Base-by-base conservation (phyloP, 1,139 yeast genomes). In the Pichia norvegensis region DNA sequence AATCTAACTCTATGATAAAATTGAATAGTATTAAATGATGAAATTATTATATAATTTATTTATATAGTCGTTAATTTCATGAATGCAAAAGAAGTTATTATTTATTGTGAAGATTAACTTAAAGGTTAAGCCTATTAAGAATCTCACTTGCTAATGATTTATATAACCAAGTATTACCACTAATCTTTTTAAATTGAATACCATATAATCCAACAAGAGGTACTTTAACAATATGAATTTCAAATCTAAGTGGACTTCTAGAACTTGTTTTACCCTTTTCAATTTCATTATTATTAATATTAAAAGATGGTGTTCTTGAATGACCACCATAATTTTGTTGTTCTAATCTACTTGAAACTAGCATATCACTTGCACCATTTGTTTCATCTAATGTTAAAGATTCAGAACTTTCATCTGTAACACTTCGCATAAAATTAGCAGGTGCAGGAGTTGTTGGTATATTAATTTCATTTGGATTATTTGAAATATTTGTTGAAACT, bases 81-180 rank as follows among this genome's bases (percentile, higher is more conserved):
- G 25, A 41, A 35, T n/a, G 29, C 25, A 27, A 36, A 23, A 37
- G 29, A 36, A 36, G 16, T 23, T 8, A 17, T 6, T 9, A 40
- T 14, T n/a, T 27, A 33, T 17, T 16, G 13, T n/a, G 9, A 27
- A n/a, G 17, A 10, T 19, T 11, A 21, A 35, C 36, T 49, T 45
- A 83, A 57, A 88, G 69, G 57, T 84, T 82, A 65, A 90, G 72
- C 58, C 86, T 92, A 51, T 77, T 76, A 66, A 90, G 74, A 42
- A 90, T 83, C 63, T 82, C 87, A 49, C 94, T 81, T 3, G 97
- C 97, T 63, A 90, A 70, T n/a, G 88, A 82, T 68, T 90, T 90
- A 67, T 90, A 90, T 67, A 85, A 79, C 97, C 97, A 90, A 2
- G 97, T 86, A 64, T 92, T 88, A 57, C 98, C 98, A 49, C 85